Conservation (phyloP, 306 rosid genomes). For the Rosa multiflora region DNA sequence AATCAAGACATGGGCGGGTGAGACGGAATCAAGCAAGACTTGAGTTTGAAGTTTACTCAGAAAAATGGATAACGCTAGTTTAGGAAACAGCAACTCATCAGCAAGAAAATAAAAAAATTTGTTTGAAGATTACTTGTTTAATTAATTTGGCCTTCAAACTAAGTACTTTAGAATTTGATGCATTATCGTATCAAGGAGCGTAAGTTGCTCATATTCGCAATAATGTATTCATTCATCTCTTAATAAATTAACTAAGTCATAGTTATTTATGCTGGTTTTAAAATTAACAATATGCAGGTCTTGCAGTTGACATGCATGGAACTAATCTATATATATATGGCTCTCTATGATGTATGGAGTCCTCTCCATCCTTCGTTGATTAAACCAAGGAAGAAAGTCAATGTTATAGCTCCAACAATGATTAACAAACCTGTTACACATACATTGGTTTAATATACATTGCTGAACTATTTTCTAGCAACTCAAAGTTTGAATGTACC, state of each 20-base stretch:
- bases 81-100: not conserved
- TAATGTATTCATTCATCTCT: not conserved
- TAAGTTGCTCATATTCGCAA: not conserved
- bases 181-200: not conserved
- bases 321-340: not conserved
- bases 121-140: not conserved
- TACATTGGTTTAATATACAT: not conserved
- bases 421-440: too few relatives aligned
- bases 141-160: not conserved
- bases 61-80: not conserved
- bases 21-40: not conserved
- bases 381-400: not conserved
- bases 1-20: not conserved
- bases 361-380: not conserved
- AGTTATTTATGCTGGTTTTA: not conserved
- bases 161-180: not conserved
- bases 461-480: not conserved
- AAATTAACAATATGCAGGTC: not conserved
- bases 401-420: not conserved
- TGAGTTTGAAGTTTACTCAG: not conserved
- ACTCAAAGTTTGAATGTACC: not conserved
- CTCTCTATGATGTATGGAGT: not conserved
- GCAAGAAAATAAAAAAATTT: not conserved
- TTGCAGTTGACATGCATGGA: not conserved
- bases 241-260: not conserved